phyloP scores from a whole-genome alignment of 441 rosid species.

The Erodium trifolium region DNA sequence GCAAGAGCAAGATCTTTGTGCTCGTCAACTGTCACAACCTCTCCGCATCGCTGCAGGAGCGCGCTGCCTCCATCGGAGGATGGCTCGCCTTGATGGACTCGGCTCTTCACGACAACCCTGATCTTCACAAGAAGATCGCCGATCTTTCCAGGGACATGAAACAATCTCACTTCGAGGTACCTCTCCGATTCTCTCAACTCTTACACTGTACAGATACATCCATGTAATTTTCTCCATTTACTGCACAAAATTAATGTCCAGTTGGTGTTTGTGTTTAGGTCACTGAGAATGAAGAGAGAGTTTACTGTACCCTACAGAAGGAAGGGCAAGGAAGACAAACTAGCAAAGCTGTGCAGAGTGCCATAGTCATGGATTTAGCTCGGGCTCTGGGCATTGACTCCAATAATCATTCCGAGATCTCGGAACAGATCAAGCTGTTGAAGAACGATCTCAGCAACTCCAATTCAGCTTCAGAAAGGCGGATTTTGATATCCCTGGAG shows the following conservation, averaged over 20 bases:
- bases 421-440: constrained; percentile 26
- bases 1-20: constrained; percentile 30
- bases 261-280: constrained; percentile 19
- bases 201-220: too few relatives aligned
- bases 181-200: not conserved
- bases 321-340: constrained; percentile 31
- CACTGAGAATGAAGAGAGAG: constrained; percentile 36
- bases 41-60: constrained; percentile 20
- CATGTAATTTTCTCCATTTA: not conserved
- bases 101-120: constrained; percentile 21
- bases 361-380: constrained; percentile 37
- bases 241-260: not conserved
- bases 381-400: constrained; percentile 33
- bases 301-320: constrained; percentile 24
- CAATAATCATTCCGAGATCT: constrained; percentile 20
- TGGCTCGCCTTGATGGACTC: constrained; percentile 32
- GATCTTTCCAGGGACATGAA: constrained; percentile 35
- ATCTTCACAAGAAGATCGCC: constrained; percentile 26
- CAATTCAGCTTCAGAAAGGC: constrained; percentile 19
- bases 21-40: constrained; percentile 27
- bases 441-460: constrained; percentile 20
- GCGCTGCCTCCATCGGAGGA: constrained; percentile 22
- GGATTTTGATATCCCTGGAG: constrained; percentile 26
- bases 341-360: constrained; percentile 33
- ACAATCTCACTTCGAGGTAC: constrained; percentile 24